Base-by-base conservation (phyloP, 106 monocot genomes). In the Ottelia alismoides region DNA sequence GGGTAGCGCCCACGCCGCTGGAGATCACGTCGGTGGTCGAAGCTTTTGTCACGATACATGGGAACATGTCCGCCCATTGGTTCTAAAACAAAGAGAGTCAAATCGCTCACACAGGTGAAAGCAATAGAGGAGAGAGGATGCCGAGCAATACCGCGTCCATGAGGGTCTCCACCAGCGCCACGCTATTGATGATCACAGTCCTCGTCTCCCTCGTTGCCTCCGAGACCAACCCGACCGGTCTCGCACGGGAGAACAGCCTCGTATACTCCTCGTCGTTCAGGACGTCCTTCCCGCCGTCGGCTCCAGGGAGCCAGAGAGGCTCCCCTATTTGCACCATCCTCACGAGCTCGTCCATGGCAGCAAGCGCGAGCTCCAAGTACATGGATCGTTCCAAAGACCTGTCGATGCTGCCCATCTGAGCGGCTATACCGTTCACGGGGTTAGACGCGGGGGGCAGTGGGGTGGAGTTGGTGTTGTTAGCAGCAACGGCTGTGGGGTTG, bases 291-390 rank as follows among this genome's bases (percentile, higher is more conserved):
- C 57, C 63, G 2, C 51, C 61, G 5, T 64, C 64, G n/a, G 17
- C 62, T 30, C 0, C 60, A 57, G 31, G 18, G 35, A 75, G 29
- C 93, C 93, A 94, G 10, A 94, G 73, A 1, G 88, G 93, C 28
- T 72, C 78, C 26, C 56, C 62, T 65, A 78, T 69, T 45, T 81
- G 77, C 1, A 73, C 84, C 88, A 94, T 84, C 67, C 78, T 88
- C 58, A 88, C 75, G 22, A 94, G 75, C 65, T 94, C 88, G 27
- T 88, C 93, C 78, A 81, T 84, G 16, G 88, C 88, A 2, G 72
- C 24, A 44, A 88, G n/a, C 1, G 93, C 93, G 2, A 94, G 70
- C 50, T 94, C 84, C 72, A 78, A 21, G 32, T 81, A 53, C 51
- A 82, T 55, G 0, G 73, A 74, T 25, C 80, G 66, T 52, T 85